Evolutionary conservation across 352 stramenopile species (phyloP).

Genomic region (Phytophthora brassicae): DNA sequence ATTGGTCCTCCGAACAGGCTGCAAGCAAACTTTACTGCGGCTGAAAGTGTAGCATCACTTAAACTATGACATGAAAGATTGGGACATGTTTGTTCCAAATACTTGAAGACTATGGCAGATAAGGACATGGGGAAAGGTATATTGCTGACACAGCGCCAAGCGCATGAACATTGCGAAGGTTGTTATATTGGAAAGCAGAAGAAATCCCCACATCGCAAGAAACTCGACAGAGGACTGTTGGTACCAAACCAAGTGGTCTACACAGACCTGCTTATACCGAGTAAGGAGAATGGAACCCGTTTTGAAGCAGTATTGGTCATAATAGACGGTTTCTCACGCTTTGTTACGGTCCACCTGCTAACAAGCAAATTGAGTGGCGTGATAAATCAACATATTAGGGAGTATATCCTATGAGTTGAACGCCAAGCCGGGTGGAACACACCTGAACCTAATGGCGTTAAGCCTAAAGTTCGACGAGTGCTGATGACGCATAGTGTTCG

Average conservation of each 20-base stretch:
- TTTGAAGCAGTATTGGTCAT: too few species aligned
- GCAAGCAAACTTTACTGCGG: neutral
- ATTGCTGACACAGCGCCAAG: neutral
- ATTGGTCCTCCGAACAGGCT: neutral
- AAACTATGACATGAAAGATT: constrained; percentile 9
- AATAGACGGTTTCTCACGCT: too few species aligned
- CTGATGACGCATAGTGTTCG: too few species aligned
- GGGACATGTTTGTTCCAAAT: constrained; percentile 7
- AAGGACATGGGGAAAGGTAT: constrained; percentile 1
- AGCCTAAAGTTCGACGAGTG: too few species aligned
- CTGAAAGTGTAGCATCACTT: neutral
- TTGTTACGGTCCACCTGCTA: too few species aligned
- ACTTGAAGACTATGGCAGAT: constrained; percentile 9
- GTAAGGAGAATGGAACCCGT: too few species aligned
- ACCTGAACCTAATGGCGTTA: too few species aligned
- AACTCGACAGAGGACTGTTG: neutral
- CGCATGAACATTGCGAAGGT: neutral
- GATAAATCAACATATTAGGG: too few species aligned
- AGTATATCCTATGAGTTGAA: too few species aligned
- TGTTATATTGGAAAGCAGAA: constrained; percentile 13
- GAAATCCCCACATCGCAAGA: neutral
- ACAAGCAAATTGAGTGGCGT: too few species aligned
- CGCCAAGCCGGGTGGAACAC: too few species aligned
- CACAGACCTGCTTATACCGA: too few species aligned
- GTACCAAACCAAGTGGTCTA: neutral